Base-by-base conservation (phyloP, 225 moss, liverwort and hornwort species). In the Climacium dendroides region DNA sequence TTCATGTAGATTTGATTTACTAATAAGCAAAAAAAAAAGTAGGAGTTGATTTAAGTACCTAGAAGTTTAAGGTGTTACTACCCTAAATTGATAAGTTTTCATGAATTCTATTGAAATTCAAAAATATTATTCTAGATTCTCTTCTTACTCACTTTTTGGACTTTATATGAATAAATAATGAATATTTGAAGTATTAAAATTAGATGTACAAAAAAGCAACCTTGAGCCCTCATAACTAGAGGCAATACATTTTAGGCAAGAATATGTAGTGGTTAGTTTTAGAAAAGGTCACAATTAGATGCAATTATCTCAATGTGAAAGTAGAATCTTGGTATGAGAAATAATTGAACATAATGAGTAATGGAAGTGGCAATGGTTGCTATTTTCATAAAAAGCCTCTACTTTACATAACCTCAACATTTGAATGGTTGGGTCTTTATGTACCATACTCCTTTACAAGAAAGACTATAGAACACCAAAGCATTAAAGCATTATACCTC, bases 401-500 rank as follows among this genome's bases (percentile, higher is more conserved):
- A 35, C 6, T n/a, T 20, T 66, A n/a, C 1, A n/a, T 20, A 66
- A 11, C 22, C 6, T n/a, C n/a, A 66, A n/a, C 1, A 1, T n/a
- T 66, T 66, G n/a, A 11, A n/a, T 66, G n/a, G 19, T 65, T 65
- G n/a, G 11, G n/a, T n/a, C 35, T 20, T 65, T 6, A 22, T 11
- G 4, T 2, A 66, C 6, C 6, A 22, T 66, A 6, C 11, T 5
- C 22, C 3, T 66, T 5, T 65, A 22, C 19, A 66, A n/a, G 0
- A 66, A 20, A n/a, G n/a, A 19, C 35, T 65, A 19, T n/a, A n/a
- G 3, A 65, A 65, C 1, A 9, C n/a, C 19, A 35, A 65, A 20
- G 10, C 3, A 65, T 1, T 1, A 65, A n/a, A 20, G 1, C n/a
- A 35, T 19, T 0, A n/a, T n/a, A 20, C 20, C 5, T 65, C 11